A percentile compares a stretch with the other conserved stretches of the same genome.
phyloP scores from a whole-genome alignment of 768 basidiomycete genomes.

The Phanerochaete carnosa region DNA sequence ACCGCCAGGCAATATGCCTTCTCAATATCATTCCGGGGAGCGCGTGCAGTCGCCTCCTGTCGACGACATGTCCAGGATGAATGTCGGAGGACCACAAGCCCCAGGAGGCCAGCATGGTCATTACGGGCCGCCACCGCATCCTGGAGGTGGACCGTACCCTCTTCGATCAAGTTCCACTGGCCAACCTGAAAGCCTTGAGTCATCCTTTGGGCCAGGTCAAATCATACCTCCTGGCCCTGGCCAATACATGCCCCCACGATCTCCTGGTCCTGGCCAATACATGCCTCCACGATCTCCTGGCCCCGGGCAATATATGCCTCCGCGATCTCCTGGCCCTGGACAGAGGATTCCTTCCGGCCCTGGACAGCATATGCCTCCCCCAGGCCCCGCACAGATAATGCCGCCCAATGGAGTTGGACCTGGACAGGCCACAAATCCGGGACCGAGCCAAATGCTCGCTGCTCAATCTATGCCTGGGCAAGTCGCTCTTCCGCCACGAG shows the following conservation, averaged over 20 bases:
- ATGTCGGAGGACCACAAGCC: neutral
- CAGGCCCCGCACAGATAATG: too few species aligned
- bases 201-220: neutral
- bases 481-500: neutral
- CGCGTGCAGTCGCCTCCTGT: constrained; percentile 6
- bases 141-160: neutral
- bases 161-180: neutral
- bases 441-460: neutral
- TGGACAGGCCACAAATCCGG: too few species aligned
- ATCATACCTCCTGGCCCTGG: constrained; percentile 13
- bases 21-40: neutral
- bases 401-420: too few species aligned
- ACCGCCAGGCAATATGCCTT: constrained; percentile 8
- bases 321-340: constrained; percentile 2
- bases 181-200: neutral
- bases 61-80: constrained; percentile 6
- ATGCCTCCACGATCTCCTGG: constrained; percentile 17
- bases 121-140: constrained; percentile 4
- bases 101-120: neutral
- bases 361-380: neutral
- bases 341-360: neutral
- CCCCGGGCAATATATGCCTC: constrained; percentile 14
- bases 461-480: neutral
- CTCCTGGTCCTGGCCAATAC: constrained; percentile 14
- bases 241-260: constrained; percentile 9